Percentiles rank a stretch among this genome's conserved stretches.
phyloP scores from a whole-genome alignment of 192 early-diverging fungal species.

The Haplosporangium gracile region DNA sequence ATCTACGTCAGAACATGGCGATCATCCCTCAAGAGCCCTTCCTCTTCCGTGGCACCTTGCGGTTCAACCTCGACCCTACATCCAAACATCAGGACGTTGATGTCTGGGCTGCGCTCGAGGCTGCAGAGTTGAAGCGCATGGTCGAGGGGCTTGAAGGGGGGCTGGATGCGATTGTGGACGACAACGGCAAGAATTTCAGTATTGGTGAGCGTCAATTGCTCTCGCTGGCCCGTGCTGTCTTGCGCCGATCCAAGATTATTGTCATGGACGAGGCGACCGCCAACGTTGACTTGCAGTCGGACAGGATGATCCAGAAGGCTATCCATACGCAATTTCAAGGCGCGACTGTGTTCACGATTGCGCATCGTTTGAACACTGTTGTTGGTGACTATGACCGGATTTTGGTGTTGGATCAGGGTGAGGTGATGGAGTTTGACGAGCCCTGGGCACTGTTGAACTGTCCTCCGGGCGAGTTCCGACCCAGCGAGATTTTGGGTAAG shows the following conservation, averaged over 20 bases:
- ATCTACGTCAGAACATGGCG: conserved; percentile 67
- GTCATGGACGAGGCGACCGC: conserved; percentile 88
- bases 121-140: conserved; percentile 75
- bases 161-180: conserved; percentile 78
- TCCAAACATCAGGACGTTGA: conserved; percentile 63
- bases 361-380: conserved; percentile 65
- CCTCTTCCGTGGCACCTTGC: conserved; percentile 69
- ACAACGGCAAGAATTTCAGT: conserved; percentile 86
- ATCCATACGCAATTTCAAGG: conserved; percentile 63
- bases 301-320: conserved; percentile 76
- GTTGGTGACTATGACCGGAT: conserved; percentile 72
- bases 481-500: background rate
- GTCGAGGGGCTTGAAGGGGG: conserved; percentile 74
- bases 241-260: conserved; percentile 79
- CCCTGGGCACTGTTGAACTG: conserved; percentile 71
- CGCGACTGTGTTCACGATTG: conserved; percentile 65
- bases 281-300: conserved; percentile 72
- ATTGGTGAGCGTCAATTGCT: conserved; percentile 81
- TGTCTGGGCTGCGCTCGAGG: conserved; percentile 80
- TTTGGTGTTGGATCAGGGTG: conserved; percentile 83
- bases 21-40: conserved; percentile 80
- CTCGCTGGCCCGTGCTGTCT: conserved; percentile 72
- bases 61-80: conserved; percentile 70
- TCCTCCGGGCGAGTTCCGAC: conserved; percentile 28
- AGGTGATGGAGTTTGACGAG: conserved; percentile 78